Evolutionary conservation across 768 basidiomycete genomes (phyloP).

Genomic region (Floccularia luteovirens): DNA sequence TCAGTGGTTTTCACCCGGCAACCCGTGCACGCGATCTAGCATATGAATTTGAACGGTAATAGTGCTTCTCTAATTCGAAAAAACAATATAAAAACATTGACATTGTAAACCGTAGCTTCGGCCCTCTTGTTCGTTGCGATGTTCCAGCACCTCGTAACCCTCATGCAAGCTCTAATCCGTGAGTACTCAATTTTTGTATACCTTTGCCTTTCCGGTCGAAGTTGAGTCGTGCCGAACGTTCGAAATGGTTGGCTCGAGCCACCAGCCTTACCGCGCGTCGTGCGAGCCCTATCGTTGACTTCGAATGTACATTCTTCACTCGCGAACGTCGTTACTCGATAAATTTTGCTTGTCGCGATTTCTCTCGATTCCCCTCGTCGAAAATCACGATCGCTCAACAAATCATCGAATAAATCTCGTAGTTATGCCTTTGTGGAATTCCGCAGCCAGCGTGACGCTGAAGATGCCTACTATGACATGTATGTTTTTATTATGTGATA

Average conservation of each 20-base stretch:
- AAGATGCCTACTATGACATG: constrained; percentile 83
- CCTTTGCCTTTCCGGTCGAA: constrained; percentile 14
- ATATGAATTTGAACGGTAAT: constrained; percentile 78
- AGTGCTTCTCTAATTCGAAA: constrained; percentile 4
- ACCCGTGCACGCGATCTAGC: constrained; percentile 82
- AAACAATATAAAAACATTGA: background rate
- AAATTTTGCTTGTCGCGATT: constrained; percentile 12
- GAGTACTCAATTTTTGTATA: constrained; percentile 36
- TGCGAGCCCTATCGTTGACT: constrained; percentile 10
- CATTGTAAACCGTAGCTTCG: constrained; percentile 46
- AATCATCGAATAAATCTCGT: constrained; percentile 31
- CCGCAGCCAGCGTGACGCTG: constrained; percentile 68
- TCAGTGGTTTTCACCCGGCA: constrained; percentile 78
- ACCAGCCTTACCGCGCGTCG: constrained; percentile 14
- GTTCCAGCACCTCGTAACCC: constrained; percentile 83
- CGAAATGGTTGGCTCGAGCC: constrained; percentile 10
- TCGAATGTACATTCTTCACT: constrained; percentile 15
- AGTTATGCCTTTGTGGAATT: constrained; percentile 89
- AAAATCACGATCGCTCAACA: constrained; percentile 52
- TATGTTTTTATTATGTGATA: constrained; percentile 24
- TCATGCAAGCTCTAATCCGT: constrained; percentile 71
- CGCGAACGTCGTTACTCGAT: constrained; percentile 11
- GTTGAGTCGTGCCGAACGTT: background rate
- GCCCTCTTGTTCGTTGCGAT: constrained; percentile 81
- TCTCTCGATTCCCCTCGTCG: constrained; percentile 24